Base-by-base conservation (phyloP, 164 flowering plant species). In the Vitis vinifera region DNA sequence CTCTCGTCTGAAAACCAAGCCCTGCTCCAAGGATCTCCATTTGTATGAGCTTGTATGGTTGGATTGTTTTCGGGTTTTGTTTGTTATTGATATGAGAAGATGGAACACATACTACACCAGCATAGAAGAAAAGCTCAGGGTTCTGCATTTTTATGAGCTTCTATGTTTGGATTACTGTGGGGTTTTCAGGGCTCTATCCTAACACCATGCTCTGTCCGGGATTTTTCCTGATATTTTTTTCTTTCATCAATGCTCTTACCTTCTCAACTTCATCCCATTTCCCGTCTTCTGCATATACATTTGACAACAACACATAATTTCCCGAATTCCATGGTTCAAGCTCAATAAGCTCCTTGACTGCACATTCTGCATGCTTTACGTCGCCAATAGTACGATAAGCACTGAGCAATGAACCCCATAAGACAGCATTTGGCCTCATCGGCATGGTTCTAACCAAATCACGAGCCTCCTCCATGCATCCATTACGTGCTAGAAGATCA, bases 271-370 rank as follows among this genome's bases (percentile, higher is more conserved):
- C 88, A 62, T 82, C 83, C 97, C 97, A 90, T 65, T 73, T 82
- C 15, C 88, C 95, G 60, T 63, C 83, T 65, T 87, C 92, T n/a
- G 97, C 97, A 81, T 90, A 89, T 0, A 91, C 80, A 73, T 94
- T 92, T 1, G 97, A 94, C 67, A 93, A 68, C 75, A 87, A 73
- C 14, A 89, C 88, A 81, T 90, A 93, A 61, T 87, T 90, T 3
- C 97, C 98, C 9, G 97, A 90, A 70, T 94, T 90, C 85, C 79
- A 74, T 17, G 96, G 93, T 78, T 91, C 97, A 52, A 90, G 83
- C 47, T 67, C 64, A 30, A 90, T 79, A 27, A 91, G 86, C 75
- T 94, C 89, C 65, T 85, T 87, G 23, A 79, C 72, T 52, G 92
- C 91, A 64, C 63, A 57, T 71, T 89, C 94, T 63, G 93, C 98